phyloP scores from a whole-genome alignment of 345 rosid genomes.

The Eucalyptus tenuipes region DNA sequence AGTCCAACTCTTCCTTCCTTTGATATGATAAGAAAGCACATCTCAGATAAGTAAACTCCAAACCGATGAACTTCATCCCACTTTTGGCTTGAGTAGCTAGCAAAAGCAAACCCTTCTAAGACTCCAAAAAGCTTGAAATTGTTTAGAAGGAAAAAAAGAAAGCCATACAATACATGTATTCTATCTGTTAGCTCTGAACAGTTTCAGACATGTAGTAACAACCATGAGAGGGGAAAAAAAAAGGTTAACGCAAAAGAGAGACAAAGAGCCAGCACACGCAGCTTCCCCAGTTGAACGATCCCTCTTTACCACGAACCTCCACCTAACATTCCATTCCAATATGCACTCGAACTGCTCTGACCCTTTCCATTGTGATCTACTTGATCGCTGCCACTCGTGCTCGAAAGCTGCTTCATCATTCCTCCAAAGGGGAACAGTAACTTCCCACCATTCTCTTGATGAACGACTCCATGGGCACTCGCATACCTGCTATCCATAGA shows the following conservation, averaged over 20 bases:
- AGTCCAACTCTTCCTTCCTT: not conserved
- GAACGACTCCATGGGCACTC: slow-evolving; percentile 1
- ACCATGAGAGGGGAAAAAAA: not conserved
- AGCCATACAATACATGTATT: not conserved
- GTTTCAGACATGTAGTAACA: not conserved
- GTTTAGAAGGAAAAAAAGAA: not conserved
- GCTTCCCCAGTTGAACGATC: not conserved
- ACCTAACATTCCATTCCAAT: slow-evolving; percentile 90
- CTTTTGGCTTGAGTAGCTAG: not conserved
- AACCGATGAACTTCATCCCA: not conserved
- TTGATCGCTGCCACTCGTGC: not conserved
- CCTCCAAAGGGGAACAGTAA: slow-evolving; percentile 89
- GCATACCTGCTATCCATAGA: slow-evolving; percentile 36
- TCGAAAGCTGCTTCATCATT: slow-evolving; percentile 60
- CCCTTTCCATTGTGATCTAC: slow-evolving; percentile 14
- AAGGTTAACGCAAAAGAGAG: not conserved
- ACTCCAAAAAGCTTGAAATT: not conserved
- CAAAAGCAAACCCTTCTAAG: not conserved
- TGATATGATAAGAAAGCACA: not conserved
- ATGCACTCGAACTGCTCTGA: slow-evolving; percentile 49
- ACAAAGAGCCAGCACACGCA: not conserved
- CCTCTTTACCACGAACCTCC: slow-evolving; percentile 86
- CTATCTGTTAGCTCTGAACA: not conserved
- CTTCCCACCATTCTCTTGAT: slow-evolving; percentile 27
- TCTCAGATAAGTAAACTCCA: not conserved